Evolutionary conservation across 2,329 filamentous ascomycete genomes (phyloP).

Genomic region (Cadophora sp.): DNA sequence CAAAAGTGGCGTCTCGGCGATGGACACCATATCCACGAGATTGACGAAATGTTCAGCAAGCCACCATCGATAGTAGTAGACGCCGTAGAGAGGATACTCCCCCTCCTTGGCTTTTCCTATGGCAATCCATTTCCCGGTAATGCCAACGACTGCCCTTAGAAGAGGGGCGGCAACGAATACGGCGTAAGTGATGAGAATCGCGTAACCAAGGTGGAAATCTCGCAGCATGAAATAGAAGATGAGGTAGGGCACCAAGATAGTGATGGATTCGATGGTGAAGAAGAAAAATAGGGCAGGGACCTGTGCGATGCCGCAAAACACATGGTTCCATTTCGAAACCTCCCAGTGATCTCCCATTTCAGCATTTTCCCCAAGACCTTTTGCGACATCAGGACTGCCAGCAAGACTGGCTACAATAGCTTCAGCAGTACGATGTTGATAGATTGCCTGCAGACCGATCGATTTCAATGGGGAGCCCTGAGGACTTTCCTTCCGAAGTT

Average conservation of each 20-base stretch:
- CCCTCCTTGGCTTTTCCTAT: constrained; percentile 8
- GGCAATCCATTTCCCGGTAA: constrained; percentile 18
- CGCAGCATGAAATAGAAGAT: constrained; percentile 10
- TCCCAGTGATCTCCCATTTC: constrained; percentile 14
- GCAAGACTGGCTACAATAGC: constrained; percentile 7
- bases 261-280: background rate
- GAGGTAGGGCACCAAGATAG: constrained; percentile 1
- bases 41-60: constrained; percentile 17
- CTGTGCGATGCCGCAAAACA: constrained; percentile 15
- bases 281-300: constrained; percentile 16
- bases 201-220: background rate
- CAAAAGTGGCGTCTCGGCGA: constrained; percentile 17
- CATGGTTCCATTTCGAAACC: constrained; percentile 8
- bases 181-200: constrained; percentile 12
- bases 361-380: background rate
- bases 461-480: constrained; percentile 12
- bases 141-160: constrained; percentile 10
- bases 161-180: constrained; percentile 12
- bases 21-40: constrained; percentile 15
- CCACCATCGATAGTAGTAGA: constrained; percentile 21
- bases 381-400: background rate
- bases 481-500: constrained; percentile 18
- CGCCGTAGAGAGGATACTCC: constrained; percentile 18
- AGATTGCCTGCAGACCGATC: constrained; percentile 14
- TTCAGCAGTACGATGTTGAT: constrained; percentile 18